These are phyloP conservation scores for Tricholoma furcatifolium DNA, from an alignment of 768 basidiomycete genomes.

Conservation along the genomic window DNA sequence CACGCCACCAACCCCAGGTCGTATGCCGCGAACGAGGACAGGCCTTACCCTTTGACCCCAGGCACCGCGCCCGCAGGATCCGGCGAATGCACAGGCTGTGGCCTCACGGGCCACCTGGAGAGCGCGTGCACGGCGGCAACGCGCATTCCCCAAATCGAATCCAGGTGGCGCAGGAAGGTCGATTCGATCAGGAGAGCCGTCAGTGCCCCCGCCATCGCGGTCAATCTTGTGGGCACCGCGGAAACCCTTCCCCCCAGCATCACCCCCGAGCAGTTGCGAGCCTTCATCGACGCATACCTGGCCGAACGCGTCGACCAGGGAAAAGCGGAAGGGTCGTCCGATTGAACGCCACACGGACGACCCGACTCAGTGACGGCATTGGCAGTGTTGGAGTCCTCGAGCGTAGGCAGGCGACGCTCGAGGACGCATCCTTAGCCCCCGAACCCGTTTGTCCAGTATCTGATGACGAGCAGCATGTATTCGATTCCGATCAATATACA, in stretches of 20 bases:
- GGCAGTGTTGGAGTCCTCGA: background rate
- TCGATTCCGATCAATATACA: too few relatives aligned
- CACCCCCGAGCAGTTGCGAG: background rate
- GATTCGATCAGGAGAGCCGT: slow-evolving; percentile 1
- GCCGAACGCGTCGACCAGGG: slow-evolving; percentile 11
- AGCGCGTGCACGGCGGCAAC: too few relatives aligned
- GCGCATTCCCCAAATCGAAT: too few relatives aligned
- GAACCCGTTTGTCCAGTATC: too few relatives aligned
- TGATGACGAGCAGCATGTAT: too few relatives aligned
- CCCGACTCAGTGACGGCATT: slow-evolving; percentile 3
- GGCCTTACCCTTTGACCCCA: too few relatives aligned
- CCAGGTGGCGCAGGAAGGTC: slow-evolving; percentile 19
- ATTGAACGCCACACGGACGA: slow-evolving; percentile 14
- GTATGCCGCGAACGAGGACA: too few relatives aligned
- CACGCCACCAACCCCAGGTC: too few relatives aligned
- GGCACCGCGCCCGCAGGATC: too few relatives aligned
- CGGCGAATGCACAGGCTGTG: too few relatives aligned
- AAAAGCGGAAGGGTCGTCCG: slow-evolving; percentile 22
- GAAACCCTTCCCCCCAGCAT: background rate
- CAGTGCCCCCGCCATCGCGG: background rate
- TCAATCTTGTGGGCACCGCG: background rate
- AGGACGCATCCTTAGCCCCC: slow-evolving; percentile 3
- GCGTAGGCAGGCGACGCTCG: background rate
- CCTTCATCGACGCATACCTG: background rate
- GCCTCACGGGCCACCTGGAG: too few relatives aligned